Evolutionary conservation across 148 eudicot species (phyloP).

Genomic region (Rhododendron williamsianum): DNA sequence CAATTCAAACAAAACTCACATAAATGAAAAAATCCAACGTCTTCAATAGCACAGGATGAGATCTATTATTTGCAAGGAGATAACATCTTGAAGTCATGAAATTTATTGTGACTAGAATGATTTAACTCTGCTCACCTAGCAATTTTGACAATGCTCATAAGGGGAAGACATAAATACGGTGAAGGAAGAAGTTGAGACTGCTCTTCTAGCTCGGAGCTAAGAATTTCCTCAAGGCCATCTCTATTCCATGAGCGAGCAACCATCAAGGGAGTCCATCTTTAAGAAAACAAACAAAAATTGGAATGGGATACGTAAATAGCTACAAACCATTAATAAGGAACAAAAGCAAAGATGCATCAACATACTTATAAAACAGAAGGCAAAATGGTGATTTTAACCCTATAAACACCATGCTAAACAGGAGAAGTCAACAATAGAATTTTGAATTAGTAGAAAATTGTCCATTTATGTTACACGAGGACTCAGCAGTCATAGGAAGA

Average conservation of each 20-base stretch:
- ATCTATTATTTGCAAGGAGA: neutral
- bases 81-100: neutral
- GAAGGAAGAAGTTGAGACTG: conserved; percentile 32
- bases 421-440: neutral
- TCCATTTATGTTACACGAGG: neutral
- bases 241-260: conserved; percentile 62
- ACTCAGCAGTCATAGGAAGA: neutral
- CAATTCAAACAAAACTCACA: neutral
- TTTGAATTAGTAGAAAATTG: neutral
- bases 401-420: neutral
- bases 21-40: neutral
- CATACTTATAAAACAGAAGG: neutral
- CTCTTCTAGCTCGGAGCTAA: conserved; percentile 19
- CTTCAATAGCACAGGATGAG: neutral
- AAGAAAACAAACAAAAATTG: conserved; percentile 7
- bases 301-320: neutral
- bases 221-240: conserved; percentile 49
- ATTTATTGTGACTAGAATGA: neutral
- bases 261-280: conserved; percentile 56
- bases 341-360: neutral
- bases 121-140: conserved; percentile 37
- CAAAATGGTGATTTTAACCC: neutral
- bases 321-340: neutral
- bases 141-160: conserved; percentile 52
- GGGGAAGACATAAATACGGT: conserved; percentile 52